Conservation (phyloP, 192 early-diverging fungal genomes). For the Gigaspora rosea region DNA sequence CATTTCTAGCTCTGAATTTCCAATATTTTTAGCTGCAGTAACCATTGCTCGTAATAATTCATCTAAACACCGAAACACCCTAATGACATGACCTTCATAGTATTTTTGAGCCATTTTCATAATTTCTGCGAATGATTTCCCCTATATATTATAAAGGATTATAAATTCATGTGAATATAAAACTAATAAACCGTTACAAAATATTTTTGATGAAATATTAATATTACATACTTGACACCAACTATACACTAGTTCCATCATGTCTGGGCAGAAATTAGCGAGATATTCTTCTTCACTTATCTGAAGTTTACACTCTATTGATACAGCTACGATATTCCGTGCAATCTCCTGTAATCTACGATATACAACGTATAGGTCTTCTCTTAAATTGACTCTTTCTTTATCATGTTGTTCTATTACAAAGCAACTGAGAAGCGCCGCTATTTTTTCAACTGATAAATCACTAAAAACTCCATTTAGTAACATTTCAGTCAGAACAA, state of each 20-base stretch:
- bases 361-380: slow-evolving; percentile 77
- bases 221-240: slow-evolving; percentile 64
- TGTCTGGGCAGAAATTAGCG: slow-evolving; percentile 75
- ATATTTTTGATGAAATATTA: neutral
- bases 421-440: slow-evolving; percentile 89
- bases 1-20: slow-evolving; percentile 89
- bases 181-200: neutral
- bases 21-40: slow-evolving; percentile 88
- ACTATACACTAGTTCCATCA: slow-evolving; percentile 94
- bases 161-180: neutral
- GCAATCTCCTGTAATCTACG: slow-evolving; percentile 84
- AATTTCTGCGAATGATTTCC: neutral
- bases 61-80: slow-evolving; percentile 83
- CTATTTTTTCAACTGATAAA: slow-evolving; percentile 81
- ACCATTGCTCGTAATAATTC: slow-evolving; percentile 89
- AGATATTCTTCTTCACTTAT: slow-evolving; percentile 92
- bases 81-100: slow-evolving; percentile 92
- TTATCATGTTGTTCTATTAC: slow-evolving; percentile 76
- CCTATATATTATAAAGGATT: neutral
- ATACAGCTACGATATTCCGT: slow-evolving; percentile 80
- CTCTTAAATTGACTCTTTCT: slow-evolving; percentile 56
- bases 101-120: neutral
- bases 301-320: slow-evolving; percentile 83
- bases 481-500: slow-evolving; percentile 95
- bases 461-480: slow-evolving; percentile 97